Percentiles rank a stretch among this genome's conserved stretches.
phyloP scores from a whole-genome alignment of 352 stramenopile species.

The Phytopythium mirpurense region DNA sequence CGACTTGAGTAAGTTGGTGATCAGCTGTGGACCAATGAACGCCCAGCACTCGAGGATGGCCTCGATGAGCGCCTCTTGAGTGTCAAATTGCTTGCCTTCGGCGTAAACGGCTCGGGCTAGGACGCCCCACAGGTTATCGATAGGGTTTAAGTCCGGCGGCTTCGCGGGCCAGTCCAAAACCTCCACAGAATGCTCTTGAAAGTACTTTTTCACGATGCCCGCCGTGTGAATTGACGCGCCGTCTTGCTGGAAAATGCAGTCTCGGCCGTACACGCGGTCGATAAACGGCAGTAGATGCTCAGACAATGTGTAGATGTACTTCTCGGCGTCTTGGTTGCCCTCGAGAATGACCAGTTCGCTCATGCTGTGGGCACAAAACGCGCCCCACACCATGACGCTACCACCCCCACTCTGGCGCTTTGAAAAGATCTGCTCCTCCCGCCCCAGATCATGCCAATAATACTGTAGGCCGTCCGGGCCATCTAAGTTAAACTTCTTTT shows the following conservation, averaged over 20 bases:
- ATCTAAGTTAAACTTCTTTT: conserved; percentile 24
- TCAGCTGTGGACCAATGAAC: background rate
- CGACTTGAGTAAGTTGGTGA: conserved; percentile 1
- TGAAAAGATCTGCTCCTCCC: conserved; percentile 9
- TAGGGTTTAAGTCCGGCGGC: conserved; percentile 3
- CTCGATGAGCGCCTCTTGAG: background rate
- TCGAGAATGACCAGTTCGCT: conserved; percentile 11
- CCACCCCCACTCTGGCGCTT: conserved; percentile 10
- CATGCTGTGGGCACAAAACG: conserved; percentile 7
- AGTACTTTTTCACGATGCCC: background rate
- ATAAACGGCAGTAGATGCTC: conserved; percentile 15
- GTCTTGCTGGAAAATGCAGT: conserved; percentile 18
- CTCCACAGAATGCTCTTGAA: conserved; percentile 5
- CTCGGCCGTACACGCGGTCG: conserved; percentile 5
- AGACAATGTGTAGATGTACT: conserved; percentile 14
- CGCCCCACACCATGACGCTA: conserved; percentile 19
- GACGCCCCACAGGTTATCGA: conserved; percentile 11
- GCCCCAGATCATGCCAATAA: conserved; percentile 14
- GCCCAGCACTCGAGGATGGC: conserved; percentile 1
- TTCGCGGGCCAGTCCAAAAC: conserved; percentile 4
- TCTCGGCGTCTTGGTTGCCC: background rate
- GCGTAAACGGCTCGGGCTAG: conserved; percentile 7
- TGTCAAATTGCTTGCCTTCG: conserved; percentile 4
- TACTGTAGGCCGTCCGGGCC: conserved; percentile 11
- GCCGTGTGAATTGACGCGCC: conserved; percentile 9